Evolutionary conservation across 805 yeast genomes (phyloP), one percentile per base, ranked within the genome.

Genomic region (Metschnikowia kofuensis): DNA sequence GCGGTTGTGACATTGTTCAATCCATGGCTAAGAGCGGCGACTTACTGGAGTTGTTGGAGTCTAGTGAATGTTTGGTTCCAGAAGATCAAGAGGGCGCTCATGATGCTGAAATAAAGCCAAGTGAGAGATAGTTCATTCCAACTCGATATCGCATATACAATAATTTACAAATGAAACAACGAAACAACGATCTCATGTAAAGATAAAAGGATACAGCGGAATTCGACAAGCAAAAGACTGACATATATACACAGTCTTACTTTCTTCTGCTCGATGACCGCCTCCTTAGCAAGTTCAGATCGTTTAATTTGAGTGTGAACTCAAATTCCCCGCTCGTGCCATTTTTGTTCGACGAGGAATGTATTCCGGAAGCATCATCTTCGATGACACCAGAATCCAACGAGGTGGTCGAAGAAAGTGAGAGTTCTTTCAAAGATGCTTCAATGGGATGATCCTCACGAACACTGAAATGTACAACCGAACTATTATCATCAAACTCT

Each of bases 1-100:
- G 99, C 40, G 99, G 99, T 5, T 94, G 97, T 70, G 99, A 94
- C 69, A 91, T 94, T 54, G 77, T 94, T 45, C 89, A 86, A 64
- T 82, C 87, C 48, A 91, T 94, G 98, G 88, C 95, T 36, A 87
- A 85, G 59, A 66, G 74, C 45, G 99, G 99, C n/a, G 97, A 92
- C 63, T 79, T 94, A 47, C 83, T 90, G 14, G 91, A 91, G 48
- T 65, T 94, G 53, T 75, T 94, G 44, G 97, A 91, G 56, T 72
- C 80, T 48, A 88, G 87, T 47, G 80, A 82, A 44, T 94, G 88
- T 38, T 77, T 92, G 49, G 83, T 90, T 30, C 90, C 94, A 11
- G 89, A 84, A 63, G 95, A 87, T 49, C 83, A 76, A n/a, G 78
- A 77, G 31, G 43, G 27, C 7, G 55, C 61, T 8, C 54, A 55